Base-by-base conservation (phyloP, 495 filamentous ascomycete genomes). In the Neurospora sp. region DNA sequence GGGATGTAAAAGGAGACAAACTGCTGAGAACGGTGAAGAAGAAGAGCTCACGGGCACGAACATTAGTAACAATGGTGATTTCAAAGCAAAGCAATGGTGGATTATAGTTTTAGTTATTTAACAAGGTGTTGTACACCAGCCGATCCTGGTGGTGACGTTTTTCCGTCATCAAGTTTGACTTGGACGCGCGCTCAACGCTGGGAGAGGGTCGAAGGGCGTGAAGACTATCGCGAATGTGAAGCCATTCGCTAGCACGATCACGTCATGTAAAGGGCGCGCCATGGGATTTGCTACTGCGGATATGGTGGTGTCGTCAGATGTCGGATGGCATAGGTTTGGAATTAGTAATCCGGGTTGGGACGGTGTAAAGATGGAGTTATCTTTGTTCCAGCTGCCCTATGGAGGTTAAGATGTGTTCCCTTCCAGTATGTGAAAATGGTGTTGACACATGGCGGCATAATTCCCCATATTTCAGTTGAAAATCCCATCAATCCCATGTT, bases 231-330 rank as follows among this genome's bases (percentile, higher is more conserved):
- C 14, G 53, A 16, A 61, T 18, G 12, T 48, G 40, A 72, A 74
- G 70, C 48, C 35, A 68, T 70, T 61, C 71, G 44, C 42, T 70
- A 35, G 71, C 70, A 46, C n/a, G 46, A 72, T 70, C 70, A 72
- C 73, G 73, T 70, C 73, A 74, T 74, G 72, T 53, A 35, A 61
- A 46, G 70, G 73, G 70, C 37, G 41, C 37, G 53, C 27, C 20
- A 35, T 35, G 11, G 53, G 14, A 35, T 16, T 61, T 61, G 27
- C 27, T 16, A 18, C 53, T 66, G 27, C 53, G 7, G 12, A 66
- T 8, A 16, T 66, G 14, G 14, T 35, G 12, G 27, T 66, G 22
- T 66, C 14, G 12, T 66, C 27, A 3, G 20, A 59, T 22, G n/a
- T 53, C 20, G 20, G 20, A 59, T 59, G 48, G 11, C 20, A 59